phyloP scores from a whole-genome alignment of 345 rosid species.

The Xanthoceras sorbifolium region DNA sequence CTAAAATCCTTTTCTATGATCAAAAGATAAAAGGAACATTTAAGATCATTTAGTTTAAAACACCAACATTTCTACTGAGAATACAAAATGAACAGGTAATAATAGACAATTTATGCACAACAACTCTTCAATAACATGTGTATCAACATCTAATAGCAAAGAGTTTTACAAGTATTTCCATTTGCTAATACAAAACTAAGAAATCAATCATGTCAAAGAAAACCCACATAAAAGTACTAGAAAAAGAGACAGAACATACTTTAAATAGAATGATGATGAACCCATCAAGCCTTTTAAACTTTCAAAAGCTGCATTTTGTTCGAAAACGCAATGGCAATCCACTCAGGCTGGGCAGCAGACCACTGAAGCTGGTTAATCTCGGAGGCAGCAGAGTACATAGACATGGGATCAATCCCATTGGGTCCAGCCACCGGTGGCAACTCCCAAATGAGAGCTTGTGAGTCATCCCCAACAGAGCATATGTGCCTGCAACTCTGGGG shows the following conservation, averaged over 20 bases:
- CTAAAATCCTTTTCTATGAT: not conserved
- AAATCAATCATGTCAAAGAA: not conserved
- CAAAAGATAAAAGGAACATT: too few species aligned
- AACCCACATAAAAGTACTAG: not conserved
- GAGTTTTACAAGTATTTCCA: not conserved
- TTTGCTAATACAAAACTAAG: not conserved
- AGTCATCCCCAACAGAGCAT: constrained; percentile 88
- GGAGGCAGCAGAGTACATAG: constrained; percentile 75
- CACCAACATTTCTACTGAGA: not conserved
- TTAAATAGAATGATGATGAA: not conserved
- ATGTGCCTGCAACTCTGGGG: constrained; percentile 79
- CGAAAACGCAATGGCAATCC: constrained; percentile 86
- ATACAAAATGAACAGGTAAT: not conserved
- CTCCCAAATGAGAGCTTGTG: constrained; percentile 89
- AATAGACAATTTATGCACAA: not conserved
- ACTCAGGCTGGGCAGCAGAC: constrained; percentile 81
- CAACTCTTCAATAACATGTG: not conserved
- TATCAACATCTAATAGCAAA: not conserved
- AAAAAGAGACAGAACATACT: not conserved
- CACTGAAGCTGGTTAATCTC: constrained; percentile 96
- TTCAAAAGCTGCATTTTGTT: constrained; percentile 89
- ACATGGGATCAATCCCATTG: constrained; percentile 89
- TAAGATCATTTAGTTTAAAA: not conserved
- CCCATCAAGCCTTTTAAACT: constrained; percentile 55
- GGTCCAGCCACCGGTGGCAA: constrained; percentile 92